These are phyloP conservation scores for Terfezia boudieri DNA, from an alignment of 495 filamentous ascomycete species.

Conservation along the genomic window DNA sequence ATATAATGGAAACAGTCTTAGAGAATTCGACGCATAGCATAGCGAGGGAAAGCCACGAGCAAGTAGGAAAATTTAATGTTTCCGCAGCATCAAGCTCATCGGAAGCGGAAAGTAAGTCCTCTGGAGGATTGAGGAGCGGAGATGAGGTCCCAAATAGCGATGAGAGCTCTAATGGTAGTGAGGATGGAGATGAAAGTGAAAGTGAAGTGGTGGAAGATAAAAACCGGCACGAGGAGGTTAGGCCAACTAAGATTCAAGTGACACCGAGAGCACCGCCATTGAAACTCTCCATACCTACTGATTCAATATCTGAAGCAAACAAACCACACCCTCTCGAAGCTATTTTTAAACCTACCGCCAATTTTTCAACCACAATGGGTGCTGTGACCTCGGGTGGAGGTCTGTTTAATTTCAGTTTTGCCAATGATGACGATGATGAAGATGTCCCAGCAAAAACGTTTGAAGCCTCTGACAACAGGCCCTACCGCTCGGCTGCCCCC, in stretches of 20 bases:
- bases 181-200: conserved; percentile 15
- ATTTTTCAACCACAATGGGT: conserved; percentile 8
- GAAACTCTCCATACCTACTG: not conserved
- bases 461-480: conserved; percentile 15
- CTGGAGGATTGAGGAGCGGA: too few species aligned
- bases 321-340: conserved; percentile 55
- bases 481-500: conserved; percentile 42
- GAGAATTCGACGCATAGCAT: too few species aligned
- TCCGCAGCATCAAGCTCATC: too few species aligned
- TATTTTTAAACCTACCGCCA: conserved; percentile 49
- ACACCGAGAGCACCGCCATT: not conserved
- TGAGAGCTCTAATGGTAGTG: not conserved
- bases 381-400: conserved; percentile 18
- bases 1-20: too few species aligned
- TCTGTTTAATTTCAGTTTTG: conserved; percentile 28
- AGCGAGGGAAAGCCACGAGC: too few species aligned
- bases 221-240: not conserved
- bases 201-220: conserved; percentile 1
- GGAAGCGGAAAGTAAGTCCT: too few species aligned
- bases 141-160: too few species aligned
- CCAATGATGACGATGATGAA: conserved; percentile 27
- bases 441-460: conserved; percentile 25
- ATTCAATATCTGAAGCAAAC: conserved; percentile 1
- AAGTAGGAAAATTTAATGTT: too few species aligned
- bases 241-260: not conserved